These are phyloP conservation scores for Hymenoscyphus fraxineus DNA, from an alignment of 2,329 filamentous ascomycete genomes.

Conservation along the genomic window DNA sequence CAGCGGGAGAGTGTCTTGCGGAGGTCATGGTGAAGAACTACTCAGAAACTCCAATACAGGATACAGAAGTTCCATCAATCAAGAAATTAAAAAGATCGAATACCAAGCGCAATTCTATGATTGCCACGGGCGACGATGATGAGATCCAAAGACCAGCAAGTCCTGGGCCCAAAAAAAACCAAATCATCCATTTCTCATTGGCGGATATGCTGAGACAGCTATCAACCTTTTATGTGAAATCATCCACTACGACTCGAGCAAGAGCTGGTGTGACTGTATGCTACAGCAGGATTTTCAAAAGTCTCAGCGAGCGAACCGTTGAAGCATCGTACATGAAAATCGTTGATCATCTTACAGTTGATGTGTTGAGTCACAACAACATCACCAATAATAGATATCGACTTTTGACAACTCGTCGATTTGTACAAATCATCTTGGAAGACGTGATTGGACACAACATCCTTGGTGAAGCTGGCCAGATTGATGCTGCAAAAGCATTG, in stretches of 20 bases:
- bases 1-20: constrained; percentile 80
- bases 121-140: constrained; percentile 74
- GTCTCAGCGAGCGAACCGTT: constrained; percentile 76
- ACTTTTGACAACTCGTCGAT: constrained; percentile 77
- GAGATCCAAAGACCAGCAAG: constrained; percentile 65
- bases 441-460: constrained; percentile 77
- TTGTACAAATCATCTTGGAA: constrained; percentile 78
- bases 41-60: constrained; percentile 53
- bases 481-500: constrained; percentile 74
- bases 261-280: constrained; percentile 82
- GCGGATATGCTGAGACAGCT: constrained; percentile 74
- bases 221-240: constrained; percentile 74
- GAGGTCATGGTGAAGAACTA: constrained; percentile 80
- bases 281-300: constrained; percentile 76
- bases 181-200: constrained; percentile 70
- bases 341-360: constrained; percentile 73
- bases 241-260: constrained; percentile 73
- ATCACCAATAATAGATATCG: constrained; percentile 85
- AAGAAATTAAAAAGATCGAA: constrained; percentile 73
- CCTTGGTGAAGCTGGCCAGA: constrained; percentile 83
- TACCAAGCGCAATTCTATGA: constrained; percentile 46
- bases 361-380: constrained; percentile 71
- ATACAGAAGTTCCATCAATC: constrained; percentile 52
- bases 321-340: constrained; percentile 80
- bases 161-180: constrained; percentile 68